Evolutionary conservation across 2,329 filamentous ascomycete genomes (phyloP).

Genomic region (Geoglossum cookeanum): DNA sequence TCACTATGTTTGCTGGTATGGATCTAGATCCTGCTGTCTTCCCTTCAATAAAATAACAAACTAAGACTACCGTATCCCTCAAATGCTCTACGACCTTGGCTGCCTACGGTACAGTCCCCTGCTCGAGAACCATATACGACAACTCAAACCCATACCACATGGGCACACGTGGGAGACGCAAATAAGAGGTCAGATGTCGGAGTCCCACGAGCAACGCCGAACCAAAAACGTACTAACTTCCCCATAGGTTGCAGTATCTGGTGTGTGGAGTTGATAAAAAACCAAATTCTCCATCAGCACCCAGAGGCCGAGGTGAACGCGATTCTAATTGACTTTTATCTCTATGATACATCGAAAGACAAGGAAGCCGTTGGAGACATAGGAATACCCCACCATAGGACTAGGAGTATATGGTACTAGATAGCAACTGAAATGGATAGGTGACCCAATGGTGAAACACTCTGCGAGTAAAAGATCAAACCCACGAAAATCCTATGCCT

Average conservation of each 20-base stretch:
- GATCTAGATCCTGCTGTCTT: not conserved
- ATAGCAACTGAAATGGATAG: not conserved
- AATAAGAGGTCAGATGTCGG: constrained; percentile 41
- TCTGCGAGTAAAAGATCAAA: too few relatives aligned
- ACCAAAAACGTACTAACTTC: not conserved
- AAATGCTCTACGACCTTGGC: constrained; percentile 69
- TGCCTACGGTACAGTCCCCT: constrained; percentile 72
- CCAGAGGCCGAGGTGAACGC: constrained; percentile 60
- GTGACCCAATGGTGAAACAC: not conserved
- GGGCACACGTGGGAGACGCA: constrained; percentile 72
- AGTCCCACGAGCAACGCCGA: not conserved
- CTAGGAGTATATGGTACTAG: constrained; percentile 86
- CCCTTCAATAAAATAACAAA: constrained; percentile 3
- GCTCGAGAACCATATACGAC: constrained; percentile 50
- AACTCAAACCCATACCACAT: constrained; percentile 43
- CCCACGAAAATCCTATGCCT: too few relatives aligned
- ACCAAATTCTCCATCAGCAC: constrained; percentile 57
- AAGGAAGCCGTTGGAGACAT: constrained; percentile 40
- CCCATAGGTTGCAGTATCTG: constrained; percentile 68
- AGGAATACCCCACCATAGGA: constrained; percentile 64
- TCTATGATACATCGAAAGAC: constrained; percentile 89
- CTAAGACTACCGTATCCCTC: constrained; percentile 79
- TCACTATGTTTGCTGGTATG: constrained; percentile 82
- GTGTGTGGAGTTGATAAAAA: constrained; percentile 75
- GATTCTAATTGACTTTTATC: constrained; percentile 88